phyloP scores from a whole-genome alignment of 2,329 filamentous ascomycete genomes.

The Talaromyces piceae region DNA sequence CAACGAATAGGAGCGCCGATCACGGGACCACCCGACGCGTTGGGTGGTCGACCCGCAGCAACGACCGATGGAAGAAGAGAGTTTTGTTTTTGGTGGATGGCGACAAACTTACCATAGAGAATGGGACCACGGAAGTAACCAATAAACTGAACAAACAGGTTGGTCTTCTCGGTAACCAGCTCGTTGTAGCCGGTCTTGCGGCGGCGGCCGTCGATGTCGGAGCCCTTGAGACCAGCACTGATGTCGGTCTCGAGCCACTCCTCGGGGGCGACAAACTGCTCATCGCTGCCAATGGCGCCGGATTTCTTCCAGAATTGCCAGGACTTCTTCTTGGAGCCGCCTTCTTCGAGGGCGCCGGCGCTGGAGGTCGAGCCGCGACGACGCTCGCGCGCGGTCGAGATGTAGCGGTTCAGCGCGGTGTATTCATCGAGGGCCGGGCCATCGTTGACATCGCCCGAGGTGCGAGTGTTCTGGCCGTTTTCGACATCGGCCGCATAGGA shows the following conservation, averaged over 20 bases:
- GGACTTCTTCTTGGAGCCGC: slow-evolving; percentile 41
- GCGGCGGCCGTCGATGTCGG: slow-evolving; percentile 54
- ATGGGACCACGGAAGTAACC: slow-evolving; percentile 64
- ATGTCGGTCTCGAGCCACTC: slow-evolving; percentile 61
- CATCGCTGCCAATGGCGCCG: slow-evolving; percentile 11
- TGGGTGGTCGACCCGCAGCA: no score
- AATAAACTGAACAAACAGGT: slow-evolving; percentile 62
- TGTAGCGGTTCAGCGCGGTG: slow-evolving; percentile 55
- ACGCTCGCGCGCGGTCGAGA: slow-evolving; percentile 54
- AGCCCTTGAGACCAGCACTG: slow-evolving; percentile 49
- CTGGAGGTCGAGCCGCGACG: slow-evolving; percentile 37
- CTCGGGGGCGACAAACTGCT: slow-evolving; percentile 42
- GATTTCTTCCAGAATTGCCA: slow-evolving; percentile 46
- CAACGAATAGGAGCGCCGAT: not conserved
- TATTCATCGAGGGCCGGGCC: slow-evolving; percentile 46
- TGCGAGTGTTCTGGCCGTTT: slow-evolving; percentile 33
- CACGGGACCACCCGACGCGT: not conserved
- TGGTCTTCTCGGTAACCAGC: slow-evolving; percentile 61
- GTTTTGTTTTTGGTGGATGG: no score
- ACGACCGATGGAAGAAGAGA: not conserved
- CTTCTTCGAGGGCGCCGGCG: slow-evolving; percentile 31
- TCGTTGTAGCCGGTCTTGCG: slow-evolving; percentile 61
- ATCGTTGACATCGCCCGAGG: slow-evolving; percentile 20
- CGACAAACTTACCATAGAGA: slow-evolving; percentile 56
- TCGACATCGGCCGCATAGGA: slow-evolving; percentile 38